Evolutionary conservation across 345 rosid species (phyloP), one percentile per base, ranked within the genome.

Genomic region (Brassica incana): DNA sequence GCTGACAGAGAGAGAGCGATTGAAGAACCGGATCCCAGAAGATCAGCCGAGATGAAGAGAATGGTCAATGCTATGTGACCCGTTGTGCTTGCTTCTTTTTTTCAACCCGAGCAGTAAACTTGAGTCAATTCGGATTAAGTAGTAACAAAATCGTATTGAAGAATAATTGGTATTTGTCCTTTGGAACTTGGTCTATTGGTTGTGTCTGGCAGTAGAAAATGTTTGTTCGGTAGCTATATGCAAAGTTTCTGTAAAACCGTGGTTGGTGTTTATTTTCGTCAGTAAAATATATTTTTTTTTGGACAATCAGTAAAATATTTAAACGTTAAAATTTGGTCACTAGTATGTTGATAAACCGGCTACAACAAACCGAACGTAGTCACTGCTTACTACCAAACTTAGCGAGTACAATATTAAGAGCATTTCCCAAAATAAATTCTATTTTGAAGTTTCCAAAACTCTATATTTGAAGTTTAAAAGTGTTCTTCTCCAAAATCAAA

Each of bases 1-100:
- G 32, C 88, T 94, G 66, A 87, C 92, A 2, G 96, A 94, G 85
- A 84, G 95, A 18, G 18, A 18, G 98, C 97, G n/a, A 88, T 93
- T 60, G 98, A 89, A 50, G 97, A 93, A 67, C 85, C 89, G 0
- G 97, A 93, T 87, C 88, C 88, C 2, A 87, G 98, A 86, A 88
- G 97, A 81, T 89, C 90, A 60, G 87, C 97, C 0, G 96, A 88
- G 85, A 93, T 90, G 98, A 91, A 88, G 88, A 89, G 93, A 78
- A 93, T 90, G 97, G 79, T 95, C 52, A 95, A 95, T 87, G 90
- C 90, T 18, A 64, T 90, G 84, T 95, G 88, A 92, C 58, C 10
- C 0, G 8, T 48, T 3, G n/a, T 43, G 50, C 12, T 45, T 27
- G 8, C 72, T 54, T 75, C 64, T 56, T 36, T 58, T 25, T 8